phyloP scores from a whole-genome alignment of 108 stramenopile species.

The Nitzschia putrida region DNA sequence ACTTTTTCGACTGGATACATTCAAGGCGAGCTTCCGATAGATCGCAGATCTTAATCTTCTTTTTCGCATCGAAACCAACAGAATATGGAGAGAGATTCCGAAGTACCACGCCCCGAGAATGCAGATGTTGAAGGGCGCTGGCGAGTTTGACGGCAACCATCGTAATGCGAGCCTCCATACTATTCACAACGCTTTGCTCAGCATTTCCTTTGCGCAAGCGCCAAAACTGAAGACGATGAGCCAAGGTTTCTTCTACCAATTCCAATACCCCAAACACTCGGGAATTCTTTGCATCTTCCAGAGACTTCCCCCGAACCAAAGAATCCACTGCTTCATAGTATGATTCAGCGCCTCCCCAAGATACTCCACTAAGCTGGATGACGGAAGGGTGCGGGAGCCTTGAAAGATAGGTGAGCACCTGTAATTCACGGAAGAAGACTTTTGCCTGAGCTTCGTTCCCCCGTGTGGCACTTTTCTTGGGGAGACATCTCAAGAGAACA shows the following conservation, averaged over 20 bases:
- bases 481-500: no score
- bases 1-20: not conserved
- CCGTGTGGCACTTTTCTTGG: no score
- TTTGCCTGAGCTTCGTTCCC: no score
- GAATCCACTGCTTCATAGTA: no score
- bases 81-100: not conserved
- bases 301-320: no score
- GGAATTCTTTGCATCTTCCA: not conserved
- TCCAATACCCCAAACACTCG: slow-evolving; percentile 1
- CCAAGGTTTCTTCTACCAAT: slow-evolving; percentile 2
- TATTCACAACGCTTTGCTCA: not conserved
- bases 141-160: slow-evolving; percentile 6
- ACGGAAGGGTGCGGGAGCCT: no score
- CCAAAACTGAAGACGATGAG: not conserved
- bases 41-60: not conserved
- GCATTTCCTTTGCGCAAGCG: not conserved
- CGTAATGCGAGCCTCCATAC: not conserved
- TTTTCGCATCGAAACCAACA: not conserved
- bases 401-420: no score
- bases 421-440: no score
- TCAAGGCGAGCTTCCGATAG: slow-evolving; percentile 7
- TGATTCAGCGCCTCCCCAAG: no score
- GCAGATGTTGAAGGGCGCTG: not conserved
- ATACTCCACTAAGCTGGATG: no score
- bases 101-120: not conserved